phyloP scores from a whole-genome alignment of 306 rosid species.

The Acacia melanoxylon region DNA sequence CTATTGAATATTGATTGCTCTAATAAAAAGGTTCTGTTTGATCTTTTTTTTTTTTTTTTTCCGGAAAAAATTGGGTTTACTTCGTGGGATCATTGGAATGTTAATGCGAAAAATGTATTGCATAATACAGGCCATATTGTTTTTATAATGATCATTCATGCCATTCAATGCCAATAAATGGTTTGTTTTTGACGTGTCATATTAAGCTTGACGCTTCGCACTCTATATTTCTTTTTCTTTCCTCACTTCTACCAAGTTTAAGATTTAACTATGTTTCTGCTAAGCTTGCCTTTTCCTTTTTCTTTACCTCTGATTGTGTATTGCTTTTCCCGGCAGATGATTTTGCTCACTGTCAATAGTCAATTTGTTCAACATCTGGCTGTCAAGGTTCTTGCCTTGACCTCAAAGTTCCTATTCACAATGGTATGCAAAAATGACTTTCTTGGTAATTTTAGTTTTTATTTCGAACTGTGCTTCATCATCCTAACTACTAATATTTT shows the following conservation, averaged over 20 bases:
- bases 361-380: conserved; percentile 54
- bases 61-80: background rate
- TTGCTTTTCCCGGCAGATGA: conserved; percentile 39
- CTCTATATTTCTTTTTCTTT: background rate
- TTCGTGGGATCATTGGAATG: background rate
- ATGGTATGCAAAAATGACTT: conserved; percentile 33
- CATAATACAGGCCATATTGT: background rate
- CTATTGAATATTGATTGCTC: background rate
- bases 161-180: background rate
- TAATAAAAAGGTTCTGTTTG: background rate
- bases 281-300: background rate
- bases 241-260: background rate
- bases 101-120: background rate
- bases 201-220: background rate
- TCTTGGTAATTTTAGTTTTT: conserved; percentile 14
- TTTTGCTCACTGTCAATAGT: conserved; percentile 43
- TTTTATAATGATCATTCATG: background rate
- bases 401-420: conserved; percentile 36
- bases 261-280: background rate
- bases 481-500: conserved; percentile 13
- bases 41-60: background rate
- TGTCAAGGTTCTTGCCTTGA: conserved; percentile 45
- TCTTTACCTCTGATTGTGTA: background rate
- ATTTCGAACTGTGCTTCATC: background rate
- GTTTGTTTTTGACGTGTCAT: background rate